These are phyloP conservation scores for Xylaria hypoxylon DNA, from an alignment of 2,329 filamentous ascomycete genomes.

Conservation along the genomic window DNA sequence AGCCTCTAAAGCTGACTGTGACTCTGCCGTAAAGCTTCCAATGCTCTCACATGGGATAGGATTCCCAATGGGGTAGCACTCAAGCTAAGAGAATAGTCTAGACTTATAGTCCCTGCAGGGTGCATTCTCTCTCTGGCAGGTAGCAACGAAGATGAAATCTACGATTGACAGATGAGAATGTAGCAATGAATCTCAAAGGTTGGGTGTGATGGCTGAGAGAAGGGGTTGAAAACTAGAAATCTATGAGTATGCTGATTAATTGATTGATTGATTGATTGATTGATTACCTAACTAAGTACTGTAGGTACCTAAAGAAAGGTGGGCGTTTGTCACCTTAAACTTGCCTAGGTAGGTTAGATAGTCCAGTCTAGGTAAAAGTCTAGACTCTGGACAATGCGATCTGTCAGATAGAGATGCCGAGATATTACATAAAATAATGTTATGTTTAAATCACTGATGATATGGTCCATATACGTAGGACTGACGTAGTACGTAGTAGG, in stretches of 20 bases:
- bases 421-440: background rate
- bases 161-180: background rate
- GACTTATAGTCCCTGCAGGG: slow-evolving; percentile 17
- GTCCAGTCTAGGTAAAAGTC: background rate
- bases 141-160: slow-evolving; percentile 17
- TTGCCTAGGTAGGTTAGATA: background rate
- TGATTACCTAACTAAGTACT: background rate
- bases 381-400: background rate
- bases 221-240: background rate
- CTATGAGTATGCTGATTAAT: too few species aligned
- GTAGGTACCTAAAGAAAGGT: background rate
- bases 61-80: slow-evolving; percentile 11
- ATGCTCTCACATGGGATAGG: background rate
- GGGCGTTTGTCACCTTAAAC: background rate
- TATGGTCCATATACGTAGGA: too few species aligned
- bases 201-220: background rate
- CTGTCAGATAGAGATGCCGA: background rate
- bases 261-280: too few species aligned
- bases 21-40: background rate
- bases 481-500: too few species aligned
- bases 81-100: slow-evolving; percentile 5
- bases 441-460: slow-evolving; percentile 14
- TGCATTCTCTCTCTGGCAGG: slow-evolving; percentile 4
- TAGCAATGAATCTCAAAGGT: background rate
- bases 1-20: background rate